Evolutionary conservation across 2,329 filamentous ascomycete species (phyloP), one percentile per base, ranked within the genome.

Genomic region (Aspergillus alliaceus): DNA sequence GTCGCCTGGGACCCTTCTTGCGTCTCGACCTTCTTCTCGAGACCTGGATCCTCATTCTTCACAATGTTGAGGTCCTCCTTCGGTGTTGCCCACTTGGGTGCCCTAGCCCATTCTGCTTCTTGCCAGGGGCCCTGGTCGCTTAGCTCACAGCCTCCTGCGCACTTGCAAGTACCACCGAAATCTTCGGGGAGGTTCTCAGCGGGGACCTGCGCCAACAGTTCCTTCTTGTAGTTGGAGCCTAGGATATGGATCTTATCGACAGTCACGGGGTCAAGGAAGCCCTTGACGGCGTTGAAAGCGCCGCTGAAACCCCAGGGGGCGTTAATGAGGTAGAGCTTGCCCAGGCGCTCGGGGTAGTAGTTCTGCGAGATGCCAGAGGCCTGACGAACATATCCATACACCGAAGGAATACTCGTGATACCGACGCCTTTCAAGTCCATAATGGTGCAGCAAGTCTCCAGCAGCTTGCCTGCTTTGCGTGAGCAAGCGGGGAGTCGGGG

Each of bases 371-470:
- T 90, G 74, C 81, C 87, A 32, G 91, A 95, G 46, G 91, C 92
- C 73, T 89, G 85, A 69, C 86, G 86, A 66, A 99, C 85, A 80
- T 97, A 98, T 54, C 86, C 84, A 81, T 96, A 96, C 57, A 97
- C 93, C 60, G 89, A 89, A 61, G 86, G 84, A 42, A 91, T 87
- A 78, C 90, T 95, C 73, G 82, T 84, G 67, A 98, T 79, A 58
- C 91, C 91, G 24, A 99, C 93, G 61, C 93, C 93, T 82, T 96
- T 96, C 75, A 97, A 84, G 78, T 99, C 95, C 89, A 98, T 95
- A 79, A 99, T 92, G 63, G 90, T 93, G 87, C 95, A 98, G 82
- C 91, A 97, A 24, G 95, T 99, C 82, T 99, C 95, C 70, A 97
- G 88, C 57, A 99, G 87, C 71, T 89, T 86, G 69, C 90, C 91